phyloP scores from a whole-genome alignment of 495 filamentous ascomycete genomes.

The Aspergillus biplanus region DNA sequence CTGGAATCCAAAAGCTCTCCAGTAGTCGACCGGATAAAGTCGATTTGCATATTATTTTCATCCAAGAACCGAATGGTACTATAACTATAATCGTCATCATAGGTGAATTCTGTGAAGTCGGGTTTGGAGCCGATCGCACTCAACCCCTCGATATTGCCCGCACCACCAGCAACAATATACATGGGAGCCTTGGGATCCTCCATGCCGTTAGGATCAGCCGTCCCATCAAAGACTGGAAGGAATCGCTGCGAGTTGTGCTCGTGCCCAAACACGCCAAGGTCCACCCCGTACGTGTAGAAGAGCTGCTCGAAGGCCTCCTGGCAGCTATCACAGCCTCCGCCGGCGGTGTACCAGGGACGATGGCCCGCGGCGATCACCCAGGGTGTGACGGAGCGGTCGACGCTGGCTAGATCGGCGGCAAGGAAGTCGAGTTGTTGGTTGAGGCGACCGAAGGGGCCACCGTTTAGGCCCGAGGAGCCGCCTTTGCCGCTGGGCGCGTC shows the following conservation, averaged over 20 bases:
- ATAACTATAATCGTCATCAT: slow-evolving; percentile 61
- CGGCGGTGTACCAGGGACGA: slow-evolving; percentile 60
- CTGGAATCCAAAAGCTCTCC: slow-evolving; percentile 56
- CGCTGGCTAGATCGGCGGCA: slow-evolving; percentile 48
- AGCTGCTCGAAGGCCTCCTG: slow-evolving; percentile 61
- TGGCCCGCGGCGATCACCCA: slow-evolving; percentile 65
- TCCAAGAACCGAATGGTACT: slow-evolving; percentile 38
- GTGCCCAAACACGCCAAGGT: slow-evolving; percentile 64
- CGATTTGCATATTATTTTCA: slow-evolving; percentile 37
- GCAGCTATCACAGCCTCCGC: slow-evolving; percentile 52
- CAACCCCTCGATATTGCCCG: slow-evolving; percentile 52
- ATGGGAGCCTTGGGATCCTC: slow-evolving; percentile 57
- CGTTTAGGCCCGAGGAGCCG: slow-evolving; percentile 49
- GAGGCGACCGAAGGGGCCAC: slow-evolving; percentile 54
- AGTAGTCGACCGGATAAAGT: slow-evolving; percentile 51
- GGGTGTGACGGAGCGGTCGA: slow-evolving; percentile 55
- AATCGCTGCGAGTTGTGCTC: slow-evolving; percentile 61
- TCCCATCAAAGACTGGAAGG: slow-evolving; percentile 45
- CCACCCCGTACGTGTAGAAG: slow-evolving; percentile 62
- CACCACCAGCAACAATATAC: slow-evolving; percentile 57
- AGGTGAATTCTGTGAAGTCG: slow-evolving; percentile 55
- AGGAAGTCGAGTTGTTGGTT: slow-evolving; percentile 47
- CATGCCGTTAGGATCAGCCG: slow-evolving; percentile 50
- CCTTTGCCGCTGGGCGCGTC: slow-evolving; percentile 46
- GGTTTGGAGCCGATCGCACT: slow-evolving; percentile 42